Evolutionary conservation across 352 stramenopile species (phyloP), one percentile per base, ranked within the genome.

Genomic region (Phytophthora tentaculata): DNA sequence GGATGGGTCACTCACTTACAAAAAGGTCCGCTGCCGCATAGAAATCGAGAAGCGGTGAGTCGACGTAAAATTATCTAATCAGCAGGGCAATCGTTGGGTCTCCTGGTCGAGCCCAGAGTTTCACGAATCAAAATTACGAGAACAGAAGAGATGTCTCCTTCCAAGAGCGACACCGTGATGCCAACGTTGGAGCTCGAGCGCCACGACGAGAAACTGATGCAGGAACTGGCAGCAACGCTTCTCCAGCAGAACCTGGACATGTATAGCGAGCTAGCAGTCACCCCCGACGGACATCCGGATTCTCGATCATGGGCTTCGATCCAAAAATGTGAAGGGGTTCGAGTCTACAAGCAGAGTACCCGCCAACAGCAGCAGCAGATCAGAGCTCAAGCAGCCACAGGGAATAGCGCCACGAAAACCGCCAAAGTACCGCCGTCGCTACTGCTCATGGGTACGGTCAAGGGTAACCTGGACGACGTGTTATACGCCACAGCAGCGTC

Each of bases 391-490:
- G 69, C 69, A 50, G 69, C 58, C 19, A 76, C 58, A 26, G 69
- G 60, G 0, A 71, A 68, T 56, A 45, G 41, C 5, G 28, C 55
- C 1, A 19, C 41, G 1, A 76, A 63, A 17, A 73, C 58, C 8
- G 37, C 49, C 22, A 52, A 67, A 20, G 32, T 69, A n/a, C 65
- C 67, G 17, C 66, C 69, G 14, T 76, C 65, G 1, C 26, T 83
- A 23, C 60, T 79, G 26, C 48, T 77, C 3, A 69, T 79, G 52
- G 79, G 79, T 2, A 78, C 76, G 8, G 65, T 87, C 59, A 71
- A 74, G 23, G 79, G 76, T 9, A 68, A 55, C 48, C 54, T 87
- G n/a, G 69, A 85, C 3, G 79, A 87, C 41, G 64, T 84, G 8
- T 58, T 87, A 61, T 87, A 82, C 51, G 79, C 76, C 17, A 50